phyloP scores from a whole-genome alignment of 2,329 filamentous ascomycete genomes.

The Cadophora luteo-olivacea region DNA sequence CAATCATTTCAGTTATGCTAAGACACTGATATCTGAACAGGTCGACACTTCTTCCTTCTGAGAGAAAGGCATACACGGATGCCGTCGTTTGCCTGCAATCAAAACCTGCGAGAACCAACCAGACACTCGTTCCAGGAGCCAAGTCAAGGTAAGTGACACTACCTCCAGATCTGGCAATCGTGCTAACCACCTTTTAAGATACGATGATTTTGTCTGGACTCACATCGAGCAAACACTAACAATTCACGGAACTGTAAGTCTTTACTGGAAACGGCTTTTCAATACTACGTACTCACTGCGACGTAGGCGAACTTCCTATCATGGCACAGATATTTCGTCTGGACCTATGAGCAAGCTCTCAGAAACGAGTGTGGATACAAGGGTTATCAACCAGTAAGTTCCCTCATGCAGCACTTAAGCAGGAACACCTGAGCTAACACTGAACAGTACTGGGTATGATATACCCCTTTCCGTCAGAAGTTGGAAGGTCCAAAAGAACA shows the following conservation, averaged over 20 bases:
- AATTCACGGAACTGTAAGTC: slow-evolving; percentile 41
- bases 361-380: slow-evolving; percentile 52
- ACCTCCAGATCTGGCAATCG: neutral
- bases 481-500: neutral
- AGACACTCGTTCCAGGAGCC: slow-evolving; percentile 40
- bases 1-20: neutral
- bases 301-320: slow-evolving; percentile 47
- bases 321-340: slow-evolving; percentile 53
- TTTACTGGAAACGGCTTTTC: neutral
- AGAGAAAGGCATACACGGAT: slow-evolving; percentile 45
- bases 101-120: slow-evolving; percentile 44
- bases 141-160: slow-evolving; percentile 31
- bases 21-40: slow-evolving; percentile 22
- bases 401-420: neutral
- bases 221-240: slow-evolving; percentile 47
- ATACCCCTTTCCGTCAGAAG: neutral
- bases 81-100: slow-evolving; percentile 48
- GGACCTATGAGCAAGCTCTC: slow-evolving; percentile 51
- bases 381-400: slow-evolving; percentile 48
- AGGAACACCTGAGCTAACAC: slow-evolving; percentile 48
- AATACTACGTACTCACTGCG: neutral
- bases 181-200: slow-evolving; percentile 32
- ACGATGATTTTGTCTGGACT: slow-evolving; percentile 48
- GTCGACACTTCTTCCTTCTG: slow-evolving; percentile 30
- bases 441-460: slow-evolving; percentile 44